A percentile compares a stretch with the other conserved stretches of the same genome.
Conservation (phyloP, 1,139 yeast genomes). For the Starmera stellimalicola region DNA sequence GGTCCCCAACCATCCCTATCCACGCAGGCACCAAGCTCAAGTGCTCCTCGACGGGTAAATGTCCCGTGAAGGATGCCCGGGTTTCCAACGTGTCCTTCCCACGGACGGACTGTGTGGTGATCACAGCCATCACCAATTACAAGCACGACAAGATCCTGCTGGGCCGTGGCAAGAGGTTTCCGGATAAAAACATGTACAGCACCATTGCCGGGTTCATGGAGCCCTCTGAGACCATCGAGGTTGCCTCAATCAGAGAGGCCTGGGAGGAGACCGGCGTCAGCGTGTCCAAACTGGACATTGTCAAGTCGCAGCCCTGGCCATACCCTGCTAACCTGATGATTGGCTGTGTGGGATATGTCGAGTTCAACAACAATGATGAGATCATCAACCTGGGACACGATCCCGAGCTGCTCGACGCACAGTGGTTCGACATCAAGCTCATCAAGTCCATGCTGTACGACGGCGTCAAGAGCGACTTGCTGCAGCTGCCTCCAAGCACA, state of each 20-base stretch:
- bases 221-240: conserved; percentile 87
- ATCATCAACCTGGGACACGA: conserved; percentile 68
- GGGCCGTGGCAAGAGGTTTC: conserved; percentile 56
- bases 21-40: conserved; percentile 76
- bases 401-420: conserved; percentile 73
- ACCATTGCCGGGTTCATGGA: conserved; percentile 95
- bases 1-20: conserved; percentile 54
- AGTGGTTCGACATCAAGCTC: conserved; percentile 63
- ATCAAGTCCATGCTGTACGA: conserved; percentile 35
- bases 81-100: conserved; percentile 68
- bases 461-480: conserved; percentile 20
- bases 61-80: conserved; percentile 45
- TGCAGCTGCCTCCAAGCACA: conserved; percentile 35
- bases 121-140: conserved; percentile 63
- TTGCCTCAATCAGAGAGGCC: conserved; percentile 78
- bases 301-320: conserved; percentile 91
- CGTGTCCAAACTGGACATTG: conserved; percentile 38
- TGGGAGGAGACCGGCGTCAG: conserved; percentile 94
- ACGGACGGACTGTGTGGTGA: conserved; percentile 81
- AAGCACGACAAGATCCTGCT: conserved; percentile 57
- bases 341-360: conserved; percentile 76
- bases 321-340: conserved; percentile 90
- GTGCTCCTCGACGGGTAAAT: conserved; percentile 40
- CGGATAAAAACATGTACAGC: conserved; percentile 46
- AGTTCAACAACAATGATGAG: conserved; percentile 52